These are phyloP conservation scores for Noccaea caerulescens DNA, from an alignment of 345 rosid genomes.

Conservation along the genomic window DNA sequence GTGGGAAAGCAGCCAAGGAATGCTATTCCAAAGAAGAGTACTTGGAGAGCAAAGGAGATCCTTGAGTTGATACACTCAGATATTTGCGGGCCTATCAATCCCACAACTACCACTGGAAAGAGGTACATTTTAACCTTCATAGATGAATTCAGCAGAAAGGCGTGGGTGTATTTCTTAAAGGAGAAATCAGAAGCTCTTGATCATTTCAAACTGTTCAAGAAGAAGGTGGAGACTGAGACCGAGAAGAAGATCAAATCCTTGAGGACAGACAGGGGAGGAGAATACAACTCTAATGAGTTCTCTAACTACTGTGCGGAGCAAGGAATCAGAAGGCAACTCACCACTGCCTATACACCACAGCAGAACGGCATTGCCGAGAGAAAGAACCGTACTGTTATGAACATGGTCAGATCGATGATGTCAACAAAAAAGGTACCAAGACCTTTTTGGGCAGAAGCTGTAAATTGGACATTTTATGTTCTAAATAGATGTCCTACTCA, in stretches of 20 bases:
- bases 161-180: not conserved
- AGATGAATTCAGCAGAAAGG: not conserved
- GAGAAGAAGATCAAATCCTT: not conserved
- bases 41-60: not conserved
- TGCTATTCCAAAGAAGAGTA: not conserved
- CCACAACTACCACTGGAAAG: not conserved
- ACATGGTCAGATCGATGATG: not conserved
- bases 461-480: not conserved
- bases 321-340: not conserved
- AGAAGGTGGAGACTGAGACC: not conserved
- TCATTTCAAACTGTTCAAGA: not conserved
- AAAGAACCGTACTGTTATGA: not conserved
- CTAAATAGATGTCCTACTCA: not conserved
- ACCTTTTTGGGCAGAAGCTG: constrained; percentile 18
- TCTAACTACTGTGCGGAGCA: not conserved
- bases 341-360: not conserved
- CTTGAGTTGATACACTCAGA: not conserved
- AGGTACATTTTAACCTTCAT: not conserved
- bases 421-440: not conserved
- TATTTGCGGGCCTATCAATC: not conserved
- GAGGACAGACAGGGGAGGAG: not conserved
- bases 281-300: not conserved
- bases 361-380: not conserved
- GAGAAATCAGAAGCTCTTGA: not conserved
- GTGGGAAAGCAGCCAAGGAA: not conserved